Evolutionary conservation across 768 basidiomycete genomes (phyloP).

Genomic region (Tulasnella sp.): DNA sequence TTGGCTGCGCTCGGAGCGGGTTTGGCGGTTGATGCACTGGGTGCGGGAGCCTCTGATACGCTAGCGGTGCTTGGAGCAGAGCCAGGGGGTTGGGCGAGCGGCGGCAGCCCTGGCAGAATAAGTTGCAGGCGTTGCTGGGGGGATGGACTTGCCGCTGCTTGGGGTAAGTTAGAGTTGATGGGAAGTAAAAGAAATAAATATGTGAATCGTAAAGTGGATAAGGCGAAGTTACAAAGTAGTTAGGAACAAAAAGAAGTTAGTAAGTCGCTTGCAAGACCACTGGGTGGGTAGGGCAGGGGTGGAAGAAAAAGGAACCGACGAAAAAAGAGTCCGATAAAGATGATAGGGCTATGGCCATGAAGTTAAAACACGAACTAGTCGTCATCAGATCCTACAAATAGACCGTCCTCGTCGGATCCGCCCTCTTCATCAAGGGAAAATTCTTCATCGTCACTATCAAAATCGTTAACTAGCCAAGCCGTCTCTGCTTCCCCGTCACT

Average conservation of each 20-base stretch:
- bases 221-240: background rate
- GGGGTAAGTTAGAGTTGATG: slow-evolving; percentile 2
- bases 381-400: background rate
- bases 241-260: background rate
- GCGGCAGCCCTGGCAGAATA: slow-evolving; percentile 39
- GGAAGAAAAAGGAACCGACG: background rate
- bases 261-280: background rate
- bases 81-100: slow-evolving; percentile 42
- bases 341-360: no score
- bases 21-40: slow-evolving; percentile 34
- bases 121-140: slow-evolving; percentile 38
- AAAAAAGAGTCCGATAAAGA: background rate
- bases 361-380: background rate
- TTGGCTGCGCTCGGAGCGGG: slow-evolving; percentile 34
- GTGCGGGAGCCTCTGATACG: slow-evolving; percentile 11
- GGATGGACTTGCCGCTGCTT: slow-evolving; percentile 49
- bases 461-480: background rate
- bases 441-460: background rate
- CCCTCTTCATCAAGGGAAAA: background rate
- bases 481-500: background rate
- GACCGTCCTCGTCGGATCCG: background rate
- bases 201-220: background rate
- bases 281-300: background rate
- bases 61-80: slow-evolving; percentile 40
- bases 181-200: background rate